Evolutionary conservation across 1,284 basidiomycete genomes (phyloP), one percentile per base, ranked within the genome.

Genomic region (Ustilago hordei): DNA sequence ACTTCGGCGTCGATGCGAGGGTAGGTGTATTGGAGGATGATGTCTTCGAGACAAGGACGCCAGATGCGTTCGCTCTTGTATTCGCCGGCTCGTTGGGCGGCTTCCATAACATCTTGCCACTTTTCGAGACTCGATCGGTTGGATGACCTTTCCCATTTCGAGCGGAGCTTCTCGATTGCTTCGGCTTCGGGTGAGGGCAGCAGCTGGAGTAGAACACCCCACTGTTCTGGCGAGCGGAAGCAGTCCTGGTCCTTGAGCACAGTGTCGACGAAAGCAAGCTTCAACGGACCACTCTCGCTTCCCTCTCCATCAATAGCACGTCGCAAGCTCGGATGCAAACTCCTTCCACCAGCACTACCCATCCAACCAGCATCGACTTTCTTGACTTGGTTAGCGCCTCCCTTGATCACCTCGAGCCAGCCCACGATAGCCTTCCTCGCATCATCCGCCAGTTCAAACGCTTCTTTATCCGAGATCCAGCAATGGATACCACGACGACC

Each of bases 401-500:
- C 84, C 79, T 92, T 92, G 75, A 98, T 89, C 11, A 98, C 92
- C 60, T 95, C 93, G 78, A 98, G 87, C 88, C 92, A 98, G 19
- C 90, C 91, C 17, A 98, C 93, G 50, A 99, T 88, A 0, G 94
- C 91, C 82, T 91, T 92, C 45, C 97, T 89, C 86, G 96, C 92
- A 75, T 97, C 94, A 84, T 99, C 97, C 4, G 93, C 95, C 59
- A 99, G 88, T 69, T 90, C 91, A 88, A 97, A 90, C 0, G 97
- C 97, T 64, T 92, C 91, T 57, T 89, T 88, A 86, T 99, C 96
- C 7, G 94, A 95, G 71, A 99, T 91, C 96, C 96, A 99, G 85
- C 95, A 90, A 89, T 99, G 96, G 81, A 99, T 99, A 79, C 97
- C 96, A 87, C 96, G 93, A 52, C 96, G 92, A 74, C 96, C 96